These are phyloP conservation scores for Austroboletus eburneus DNA, from an alignment of 768 basidiomycete species.

Conservation along the genomic window DNA sequence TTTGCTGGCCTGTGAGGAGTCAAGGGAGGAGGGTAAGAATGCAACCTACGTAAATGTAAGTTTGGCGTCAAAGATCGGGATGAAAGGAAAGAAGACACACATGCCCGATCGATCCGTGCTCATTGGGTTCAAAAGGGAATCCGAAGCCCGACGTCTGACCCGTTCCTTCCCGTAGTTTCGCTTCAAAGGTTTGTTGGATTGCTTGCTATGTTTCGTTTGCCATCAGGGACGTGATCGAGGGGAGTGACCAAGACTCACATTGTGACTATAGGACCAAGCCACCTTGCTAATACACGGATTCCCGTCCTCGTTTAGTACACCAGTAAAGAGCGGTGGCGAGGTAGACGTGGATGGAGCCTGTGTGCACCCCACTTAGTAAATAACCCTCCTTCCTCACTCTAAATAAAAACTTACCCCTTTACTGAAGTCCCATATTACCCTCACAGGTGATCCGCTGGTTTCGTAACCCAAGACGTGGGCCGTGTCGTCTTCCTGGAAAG, in stretches of 20 bases:
- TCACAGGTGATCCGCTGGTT: slow-evolving; percentile 35
- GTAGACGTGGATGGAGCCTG: slow-evolving; percentile 41
- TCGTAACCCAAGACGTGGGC: slow-evolving; percentile 51
- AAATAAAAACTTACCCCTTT: slow-evolving; percentile 39
- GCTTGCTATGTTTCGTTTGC: slow-evolving; percentile 41
- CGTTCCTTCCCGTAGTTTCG: slow-evolving; percentile 42
- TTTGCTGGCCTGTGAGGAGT: slow-evolving; percentile 32
- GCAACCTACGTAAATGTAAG: slow-evolving; percentile 38
- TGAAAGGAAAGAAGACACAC: slow-evolving; percentile 37
- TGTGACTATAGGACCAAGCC: slow-evolving; percentile 57
- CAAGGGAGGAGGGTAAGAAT: slow-evolving; percentile 43
- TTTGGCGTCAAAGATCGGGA: neutral
- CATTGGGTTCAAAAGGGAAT: slow-evolving; percentile 61
- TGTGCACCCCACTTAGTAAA: neutral
- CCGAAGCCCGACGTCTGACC: slow-evolving; percentile 48
- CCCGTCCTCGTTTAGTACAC: slow-evolving; percentile 48
- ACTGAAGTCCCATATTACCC: slow-evolving; percentile 52
- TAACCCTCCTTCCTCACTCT: neutral
- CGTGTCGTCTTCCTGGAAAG: slow-evolving; percentile 49
- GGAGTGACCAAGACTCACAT: slow-evolving; percentile 39
- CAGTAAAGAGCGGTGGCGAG: slow-evolving; percentile 52
- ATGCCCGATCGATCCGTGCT: slow-evolving; percentile 65
- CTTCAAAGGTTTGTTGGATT: slow-evolving; percentile 48
- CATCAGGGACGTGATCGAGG: neutral
- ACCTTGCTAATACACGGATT: slow-evolving; percentile 56